Evolutionary conservation across 805 yeast species (phyloP).

Genomic region (Saccharomycopsis sp.): DNA sequence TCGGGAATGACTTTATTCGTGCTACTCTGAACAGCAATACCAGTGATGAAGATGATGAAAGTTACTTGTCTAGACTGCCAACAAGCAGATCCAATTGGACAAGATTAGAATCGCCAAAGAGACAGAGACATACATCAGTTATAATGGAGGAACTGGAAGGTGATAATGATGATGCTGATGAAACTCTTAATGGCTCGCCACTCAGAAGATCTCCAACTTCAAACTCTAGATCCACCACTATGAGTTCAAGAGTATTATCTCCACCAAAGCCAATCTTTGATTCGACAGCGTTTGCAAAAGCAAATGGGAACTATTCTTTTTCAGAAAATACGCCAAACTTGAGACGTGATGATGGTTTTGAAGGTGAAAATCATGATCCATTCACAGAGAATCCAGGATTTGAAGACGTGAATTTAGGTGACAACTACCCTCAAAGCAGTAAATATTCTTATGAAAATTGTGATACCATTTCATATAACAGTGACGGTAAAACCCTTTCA

Average conservation of each 20-base stretch:
- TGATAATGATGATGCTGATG: constrained; percentile 26
- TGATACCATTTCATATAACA: constrained; percentile 16
- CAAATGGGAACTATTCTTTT: constrained; percentile 27
- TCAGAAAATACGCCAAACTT: constrained; percentile 20
- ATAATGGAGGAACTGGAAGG: constrained; percentile 38
- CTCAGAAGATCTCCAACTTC: constrained; percentile 23
- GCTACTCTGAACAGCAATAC: constrained; percentile 27
- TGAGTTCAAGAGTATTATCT: constrained; percentile 42
- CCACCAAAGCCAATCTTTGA: constrained; percentile 64
- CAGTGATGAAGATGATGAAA: constrained; percentile 27
- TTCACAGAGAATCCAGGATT: constrained; percentile 22
- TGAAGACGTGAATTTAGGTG: neutral
- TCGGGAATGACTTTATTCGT: constrained; percentile 26
- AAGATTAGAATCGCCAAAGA: constrained; percentile 62
- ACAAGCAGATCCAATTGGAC: constrained; percentile 66
- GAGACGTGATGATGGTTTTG: constrained; percentile 24
- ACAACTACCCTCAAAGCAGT: constrained; percentile 1
- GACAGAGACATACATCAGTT: constrained; percentile 45
- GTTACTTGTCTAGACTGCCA: constrained; percentile 25
- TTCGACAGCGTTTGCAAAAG: constrained; percentile 57
- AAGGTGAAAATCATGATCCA: constrained; percentile 30
- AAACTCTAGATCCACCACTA: constrained; percentile 24
- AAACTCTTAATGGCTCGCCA: constrained; percentile 19
- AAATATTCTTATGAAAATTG: constrained; percentile 15
- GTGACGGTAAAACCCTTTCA: constrained; percentile 5